Evolutionary conservation across 129 eudicot genomes (phyloP).

Genomic region (Lactuca sativa): DNA sequence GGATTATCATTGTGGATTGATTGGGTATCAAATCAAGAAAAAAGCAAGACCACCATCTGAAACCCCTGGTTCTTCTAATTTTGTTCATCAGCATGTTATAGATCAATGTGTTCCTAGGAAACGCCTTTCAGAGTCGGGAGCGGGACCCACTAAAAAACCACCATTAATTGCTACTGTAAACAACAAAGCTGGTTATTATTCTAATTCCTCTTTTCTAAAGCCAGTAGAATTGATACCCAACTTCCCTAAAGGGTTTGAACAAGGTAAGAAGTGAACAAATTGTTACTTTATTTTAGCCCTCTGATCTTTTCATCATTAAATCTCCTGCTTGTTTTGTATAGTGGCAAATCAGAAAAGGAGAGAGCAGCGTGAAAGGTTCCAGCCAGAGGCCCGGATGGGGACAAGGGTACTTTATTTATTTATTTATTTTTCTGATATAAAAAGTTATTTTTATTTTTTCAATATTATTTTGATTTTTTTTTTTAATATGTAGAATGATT

Average conservation of each 20-base stretch:
- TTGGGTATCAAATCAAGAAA: slow-evolving; percentile 70
- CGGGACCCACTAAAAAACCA: slow-evolving; percentile 18
- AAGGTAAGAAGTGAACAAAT: slow-evolving; percentile 33
- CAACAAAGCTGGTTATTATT: slow-evolving; percentile 28
- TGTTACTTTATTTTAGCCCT: not conserved
- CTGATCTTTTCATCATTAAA: not conserved
- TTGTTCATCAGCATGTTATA: slow-evolving; percentile 33
- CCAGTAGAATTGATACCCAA: slow-evolving; percentile 22
- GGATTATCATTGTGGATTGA: slow-evolving; percentile 91
- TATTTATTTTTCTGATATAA: not conserved
- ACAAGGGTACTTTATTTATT: not conserved
- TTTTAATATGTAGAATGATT: slow-evolving; percentile 43
- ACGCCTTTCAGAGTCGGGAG: slow-evolving; percentile 8
- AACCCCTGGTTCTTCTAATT: slow-evolving; percentile 26
- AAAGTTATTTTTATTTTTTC: not conserved
- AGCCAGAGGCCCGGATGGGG: slow-evolving; percentile 8
- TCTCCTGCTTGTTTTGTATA: not conserved
- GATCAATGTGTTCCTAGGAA: slow-evolving; percentile 35
- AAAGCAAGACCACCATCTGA: slow-evolving; percentile 36
- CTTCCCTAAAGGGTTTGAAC: slow-evolving; percentile 23
- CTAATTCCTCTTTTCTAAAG: slow-evolving; percentile 13
- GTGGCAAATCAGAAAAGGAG: slow-evolving; percentile 45
- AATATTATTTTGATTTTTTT: slow-evolving; percentile 11
- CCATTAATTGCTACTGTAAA: slow-evolving; percentile 21
- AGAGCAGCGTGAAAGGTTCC: slow-evolving; percentile 14